A percentile compares a stretch with the other conserved stretches of the same genome.
phyloP scores from a whole-genome alignment of 2,329 filamentous ascomycete species.

The Aspergillus neoniger region DNA sequence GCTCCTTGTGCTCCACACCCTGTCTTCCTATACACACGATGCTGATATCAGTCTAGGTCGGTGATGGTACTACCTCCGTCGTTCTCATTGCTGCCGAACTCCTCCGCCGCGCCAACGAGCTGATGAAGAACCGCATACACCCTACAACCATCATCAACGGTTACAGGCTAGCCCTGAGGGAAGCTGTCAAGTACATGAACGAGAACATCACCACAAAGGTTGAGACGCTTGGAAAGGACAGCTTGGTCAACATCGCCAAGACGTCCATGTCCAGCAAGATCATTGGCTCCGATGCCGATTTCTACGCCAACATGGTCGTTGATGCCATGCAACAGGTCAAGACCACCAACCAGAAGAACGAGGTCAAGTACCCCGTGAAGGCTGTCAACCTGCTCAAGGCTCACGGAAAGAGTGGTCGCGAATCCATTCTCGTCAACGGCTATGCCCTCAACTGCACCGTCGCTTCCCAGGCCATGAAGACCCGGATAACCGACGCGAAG shows the following conservation, averaged over 20 bases:
- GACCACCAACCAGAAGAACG: conserved; percentile 83
- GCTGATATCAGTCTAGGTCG: conserved; percentile 57
- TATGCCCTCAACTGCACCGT: conserved; percentile 99
- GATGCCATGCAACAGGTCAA: conserved; percentile 96
- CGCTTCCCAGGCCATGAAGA: conserved; percentile 96
- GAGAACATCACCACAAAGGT: conserved; percentile 98
- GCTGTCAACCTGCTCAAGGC: conserved; percentile 98
- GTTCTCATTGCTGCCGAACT: conserved; percentile 97
- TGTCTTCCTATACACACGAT: neutral
- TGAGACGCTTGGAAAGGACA: conserved; percentile 85
- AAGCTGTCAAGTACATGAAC: conserved; percentile 98
- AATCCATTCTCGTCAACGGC: conserved; percentile 90
- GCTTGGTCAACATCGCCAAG: conserved; percentile 91
- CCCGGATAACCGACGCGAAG: conserved; percentile 87
- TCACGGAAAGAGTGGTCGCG: conserved; percentile 86
- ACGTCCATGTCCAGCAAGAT: conserved; percentile 99
- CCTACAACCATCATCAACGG: conserved; percentile 99
- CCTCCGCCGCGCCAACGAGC: conserved; percentile 87
- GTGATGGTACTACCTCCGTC: conserved; percentile 96
- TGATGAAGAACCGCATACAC: conserved; percentile 99
- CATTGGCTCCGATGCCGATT: conserved; percentile 91
- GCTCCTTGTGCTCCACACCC: neutral
- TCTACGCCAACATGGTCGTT: conserved; percentile 96
- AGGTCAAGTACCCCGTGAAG: conserved; percentile 97
- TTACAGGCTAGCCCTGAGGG: conserved; percentile 90